Percentiles rank a stretch among this genome's conserved stretches.
These are phyloP conservation scores for Aspergillus sp. DNA, from an alignment of 2,329 filamentous ascomycete genomes.

Conservation along the genomic window DNA sequence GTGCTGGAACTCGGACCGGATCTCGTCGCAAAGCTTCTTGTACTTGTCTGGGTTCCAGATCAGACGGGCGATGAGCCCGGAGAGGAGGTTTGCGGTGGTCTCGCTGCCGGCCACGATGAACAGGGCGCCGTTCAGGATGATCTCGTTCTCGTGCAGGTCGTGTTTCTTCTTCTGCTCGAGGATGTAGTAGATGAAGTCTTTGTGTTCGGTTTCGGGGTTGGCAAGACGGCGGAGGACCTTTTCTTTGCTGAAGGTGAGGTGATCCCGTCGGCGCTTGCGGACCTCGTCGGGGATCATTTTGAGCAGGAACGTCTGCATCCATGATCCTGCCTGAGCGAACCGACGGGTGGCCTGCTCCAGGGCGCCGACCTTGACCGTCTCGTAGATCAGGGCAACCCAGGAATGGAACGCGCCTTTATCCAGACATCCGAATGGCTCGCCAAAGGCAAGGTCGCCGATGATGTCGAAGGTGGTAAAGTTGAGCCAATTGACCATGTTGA, in stretches of 20 bases:
- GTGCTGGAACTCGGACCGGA: neutral
- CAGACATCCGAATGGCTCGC: constrained; percentile 42
- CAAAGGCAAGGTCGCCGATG: constrained; percentile 42
- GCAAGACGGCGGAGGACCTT: neutral
- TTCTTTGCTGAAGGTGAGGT: neutral
- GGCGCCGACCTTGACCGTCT: neutral
- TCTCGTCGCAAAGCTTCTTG: neutral
- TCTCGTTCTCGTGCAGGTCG: neutral
- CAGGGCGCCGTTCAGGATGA: neutral
- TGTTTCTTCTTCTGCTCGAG: neutral
- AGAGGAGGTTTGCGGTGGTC: neutral
- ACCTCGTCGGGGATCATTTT: neutral
- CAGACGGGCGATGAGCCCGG: constrained; percentile 1
- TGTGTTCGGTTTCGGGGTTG: neutral
- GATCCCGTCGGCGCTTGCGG: neutral
- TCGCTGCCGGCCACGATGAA: constrained; percentile 2
- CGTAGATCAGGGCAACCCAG: constrained; percentile 38
- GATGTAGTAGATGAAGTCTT: neutral
- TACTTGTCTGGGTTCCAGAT: neutral
- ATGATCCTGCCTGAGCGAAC: neutral
- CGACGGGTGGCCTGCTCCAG: neutral
- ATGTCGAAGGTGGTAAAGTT: constrained; percentile 42
- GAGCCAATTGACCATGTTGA: constrained; percentile 34
- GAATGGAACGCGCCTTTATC: constrained; percentile 32
- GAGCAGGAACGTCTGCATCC: neutral